Conservation (phyloP, 805 yeast genomes). For the Metschnikowia drakensbergensis region DNA sequence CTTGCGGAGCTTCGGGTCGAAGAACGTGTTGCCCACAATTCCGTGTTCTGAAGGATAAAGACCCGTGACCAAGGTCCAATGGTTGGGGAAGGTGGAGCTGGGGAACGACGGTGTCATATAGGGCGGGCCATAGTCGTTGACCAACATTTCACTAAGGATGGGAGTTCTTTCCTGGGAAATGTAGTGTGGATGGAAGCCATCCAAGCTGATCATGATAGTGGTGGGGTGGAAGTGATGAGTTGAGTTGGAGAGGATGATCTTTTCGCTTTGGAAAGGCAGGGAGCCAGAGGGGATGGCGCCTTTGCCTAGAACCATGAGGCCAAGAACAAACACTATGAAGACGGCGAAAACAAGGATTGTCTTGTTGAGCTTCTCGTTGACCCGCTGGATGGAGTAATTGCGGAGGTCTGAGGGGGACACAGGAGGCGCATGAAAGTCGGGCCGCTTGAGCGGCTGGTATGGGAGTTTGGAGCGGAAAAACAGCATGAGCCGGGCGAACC, state of each 20-base stretch:
- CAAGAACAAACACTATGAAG: conserved; percentile 9
- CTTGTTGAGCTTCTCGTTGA: conserved; percentile 22
- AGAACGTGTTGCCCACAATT: conserved; percentile 78
- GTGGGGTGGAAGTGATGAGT: conserved; percentile 72
- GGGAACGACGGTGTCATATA: conserved; percentile 87
- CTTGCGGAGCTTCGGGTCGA: conserved; percentile 51
- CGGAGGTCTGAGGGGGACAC: conserved; percentile 8
- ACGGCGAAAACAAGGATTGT: conserved; percentile 14
- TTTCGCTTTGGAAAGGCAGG: conserved; percentile 3
- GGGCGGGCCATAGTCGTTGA: conserved; percentile 61
- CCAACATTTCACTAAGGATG: conserved; percentile 53
- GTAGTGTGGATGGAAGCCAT: conserved; percentile 90
- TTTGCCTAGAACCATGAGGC: conserved; percentile 6
- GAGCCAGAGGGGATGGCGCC: neutral
- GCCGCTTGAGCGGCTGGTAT: neutral
- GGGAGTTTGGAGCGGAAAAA: conserved; percentile 4
- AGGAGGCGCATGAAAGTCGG: neutral
- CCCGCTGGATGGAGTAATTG: conserved; percentile 24
- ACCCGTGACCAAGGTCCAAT: conserved; percentile 89
- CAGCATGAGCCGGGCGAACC: neutral
- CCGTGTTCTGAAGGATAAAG: conserved; percentile 81
- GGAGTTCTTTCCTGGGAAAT: conserved; percentile 68
- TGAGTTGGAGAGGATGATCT: conserved; percentile 48
- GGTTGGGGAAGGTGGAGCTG: conserved; percentile 85
- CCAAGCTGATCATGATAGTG: conserved; percentile 74